Evolutionary conservation across 257 asterid genomes (phyloP), one percentile per base, ranked within the genome.

Genomic region (Solanum chiquidenum): DNA sequence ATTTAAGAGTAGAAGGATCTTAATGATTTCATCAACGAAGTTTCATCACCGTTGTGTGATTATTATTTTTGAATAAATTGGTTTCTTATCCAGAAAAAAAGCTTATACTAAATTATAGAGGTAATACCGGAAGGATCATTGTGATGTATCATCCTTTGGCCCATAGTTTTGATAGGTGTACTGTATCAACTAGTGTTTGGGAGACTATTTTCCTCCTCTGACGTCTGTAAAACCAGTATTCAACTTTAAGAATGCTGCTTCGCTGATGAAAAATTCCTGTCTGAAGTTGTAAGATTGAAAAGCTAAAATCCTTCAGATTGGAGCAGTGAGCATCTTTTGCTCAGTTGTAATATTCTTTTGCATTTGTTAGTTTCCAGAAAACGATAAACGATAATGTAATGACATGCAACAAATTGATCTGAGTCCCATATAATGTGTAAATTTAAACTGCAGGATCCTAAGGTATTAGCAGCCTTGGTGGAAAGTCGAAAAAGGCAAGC

Each of bases 401-500:
- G 58, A 40, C 83, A 34, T 72, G 87, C 87, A 37, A 85, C 55
- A 85, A 85, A 62, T 58, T 77, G 83, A 79, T 75, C 46, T 60
- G 85, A 60, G 77, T 29, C 55, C 71, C 46, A 12, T 66, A 12
- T 52, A 46, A 83, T 38, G 37, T 38, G 33, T 86, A 62, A 90
- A 44, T 84, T 79, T 79, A 55, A 44, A 92, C 87, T 85, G 83
- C 95, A 97, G 99, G 99, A 97, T 91, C 98, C 99, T 23, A 97
- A 95, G 86, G 91, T 97, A 90, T 92, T 96, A 90, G 98, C 98
- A 84, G 99, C 99, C 86, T 92, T 97, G 86, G 92, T 93, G 82
- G 99, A 96, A 90, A 94, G 95, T 91, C 94, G 94, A 88, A 96
- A 94, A 90, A 91, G 99, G 90, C 99, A 96, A 91, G 99, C 98